Percentiles rank a stretch among this genome's conserved stretches.
Evolutionary conservation across 768 basidiomycete species (phyloP).

Genomic region (Tricholoma bakamatsutake): DNA sequence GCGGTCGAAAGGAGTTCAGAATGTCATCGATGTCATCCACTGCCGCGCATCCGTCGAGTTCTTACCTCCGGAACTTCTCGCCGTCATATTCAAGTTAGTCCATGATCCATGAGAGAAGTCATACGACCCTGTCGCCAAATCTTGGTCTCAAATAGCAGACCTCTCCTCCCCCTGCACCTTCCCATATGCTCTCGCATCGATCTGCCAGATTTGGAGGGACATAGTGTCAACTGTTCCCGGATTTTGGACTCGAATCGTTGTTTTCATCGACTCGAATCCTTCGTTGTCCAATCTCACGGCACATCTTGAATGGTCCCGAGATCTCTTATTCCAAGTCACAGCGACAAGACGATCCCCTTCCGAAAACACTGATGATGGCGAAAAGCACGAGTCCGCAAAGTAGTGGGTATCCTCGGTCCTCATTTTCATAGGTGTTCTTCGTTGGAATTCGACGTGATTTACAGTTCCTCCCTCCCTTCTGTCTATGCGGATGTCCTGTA

Average conservation of each 20-base stretch:
- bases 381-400: not conserved
- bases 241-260: not conserved
- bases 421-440: not conserved
- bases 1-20: not conserved
- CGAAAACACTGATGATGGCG: not conserved
- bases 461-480: not conserved
- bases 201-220: not conserved
- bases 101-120: not conserved
- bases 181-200: not conserved
- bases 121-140: not conserved
- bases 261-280: not conserved
- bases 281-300: not conserved
- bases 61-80: not conserved
- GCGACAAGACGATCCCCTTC: not conserved
- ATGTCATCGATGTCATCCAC: too few relatives aligned
- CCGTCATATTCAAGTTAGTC: not conserved
- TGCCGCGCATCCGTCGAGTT: not conserved
- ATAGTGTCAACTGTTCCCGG: not conserved
- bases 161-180: not conserved
- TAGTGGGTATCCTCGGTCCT: not conserved
- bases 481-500: not conserved
- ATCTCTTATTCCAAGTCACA: not conserved
- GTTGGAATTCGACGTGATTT: not conserved
- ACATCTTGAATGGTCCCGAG: not conserved
- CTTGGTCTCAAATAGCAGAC: not conserved